Conservation (phyloP, 2,329 filamentous ascomycete genomes). For the Microcyclosporella mali region DNA sequence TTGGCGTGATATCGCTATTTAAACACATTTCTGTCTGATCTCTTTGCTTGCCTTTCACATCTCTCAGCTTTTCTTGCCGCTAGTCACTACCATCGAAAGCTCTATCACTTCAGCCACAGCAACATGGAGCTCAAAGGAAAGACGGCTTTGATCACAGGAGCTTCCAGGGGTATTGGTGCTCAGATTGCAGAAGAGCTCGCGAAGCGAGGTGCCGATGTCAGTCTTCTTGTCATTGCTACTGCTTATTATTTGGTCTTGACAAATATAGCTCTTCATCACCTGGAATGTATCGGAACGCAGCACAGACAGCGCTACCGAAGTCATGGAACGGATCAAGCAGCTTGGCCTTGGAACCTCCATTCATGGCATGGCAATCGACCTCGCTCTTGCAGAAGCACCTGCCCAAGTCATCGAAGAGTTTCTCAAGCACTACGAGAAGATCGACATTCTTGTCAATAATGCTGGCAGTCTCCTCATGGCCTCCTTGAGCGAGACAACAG, state of each 20-base stretch:
- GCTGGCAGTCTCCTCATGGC: conserved; percentile 17
- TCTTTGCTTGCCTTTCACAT: too few relatives aligned
- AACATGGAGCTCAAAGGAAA: conserved; percentile 26
- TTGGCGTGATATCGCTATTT: too few relatives aligned
- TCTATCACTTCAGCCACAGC: not conserved
- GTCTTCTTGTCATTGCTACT: not conserved
- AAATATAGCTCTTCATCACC: conserved; percentile 4
- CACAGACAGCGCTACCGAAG: not conserved
- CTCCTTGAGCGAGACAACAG: conserved; percentile 36
- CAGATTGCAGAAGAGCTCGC: conserved; percentile 45
- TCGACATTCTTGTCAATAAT: conserved; percentile 40
- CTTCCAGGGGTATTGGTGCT: conserved; percentile 46
- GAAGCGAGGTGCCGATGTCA: conserved; percentile 38
- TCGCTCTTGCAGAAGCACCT: conserved; percentile 1
- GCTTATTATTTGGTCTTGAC: not conserved
- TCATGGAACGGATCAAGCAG: not conserved
- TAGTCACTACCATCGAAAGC: too few relatives aligned
- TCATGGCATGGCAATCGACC: conserved; percentile 4
- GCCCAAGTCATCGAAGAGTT: conserved; percentile 1
- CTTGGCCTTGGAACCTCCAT: not conserved
- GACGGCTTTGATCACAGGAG: conserved; percentile 39
- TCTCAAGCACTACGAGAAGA: conserved; percentile 10
- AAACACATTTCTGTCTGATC: too few relatives aligned
- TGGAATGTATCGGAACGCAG: not conserved
- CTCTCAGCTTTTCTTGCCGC: too few relatives aligned